phyloP scores from a whole-genome alignment of 2,329 filamentous ascomycete species.

The Stagonosporopsis cucurbitacearum region DNA sequence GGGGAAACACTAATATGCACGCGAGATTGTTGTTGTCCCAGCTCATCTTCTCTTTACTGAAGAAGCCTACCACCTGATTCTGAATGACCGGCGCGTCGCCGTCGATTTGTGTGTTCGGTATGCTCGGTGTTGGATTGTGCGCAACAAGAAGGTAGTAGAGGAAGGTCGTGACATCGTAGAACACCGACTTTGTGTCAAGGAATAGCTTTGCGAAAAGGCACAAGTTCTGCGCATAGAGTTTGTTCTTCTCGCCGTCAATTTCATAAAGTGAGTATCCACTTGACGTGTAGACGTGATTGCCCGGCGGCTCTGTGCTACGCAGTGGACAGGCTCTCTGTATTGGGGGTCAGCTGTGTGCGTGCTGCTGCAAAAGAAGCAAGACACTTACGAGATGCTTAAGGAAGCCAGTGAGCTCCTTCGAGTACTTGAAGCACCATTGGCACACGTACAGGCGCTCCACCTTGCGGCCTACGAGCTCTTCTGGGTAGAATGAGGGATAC shows the following conservation, averaged over 20 bases:
- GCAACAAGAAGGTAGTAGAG: conserved; percentile 92
- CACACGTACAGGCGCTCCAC: conserved; percentile 77
- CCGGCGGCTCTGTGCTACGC: conserved; percentile 61
- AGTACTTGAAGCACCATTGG: conserved; percentile 93
- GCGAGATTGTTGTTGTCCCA: conserved; percentile 99
- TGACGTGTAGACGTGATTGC: conserved; percentile 76
- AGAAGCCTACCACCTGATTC: conserved; percentile 84
- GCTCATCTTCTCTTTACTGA: conserved; percentile 97
- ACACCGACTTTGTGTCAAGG: conserved; percentile 97
- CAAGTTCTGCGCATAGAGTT: conserved; percentile 91
- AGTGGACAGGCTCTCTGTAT: conserved; percentile 53
- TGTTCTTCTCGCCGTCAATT: conserved; percentile 86
- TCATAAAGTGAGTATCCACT: conserved; percentile 88
- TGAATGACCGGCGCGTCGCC: conserved; percentile 6
- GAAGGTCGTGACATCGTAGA: conserved; percentile 94
- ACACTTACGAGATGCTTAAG: conserved; percentile 51
- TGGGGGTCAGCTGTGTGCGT: conserved; percentile 5
- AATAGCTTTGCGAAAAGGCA: conserved; percentile 97
- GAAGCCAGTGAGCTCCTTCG: conserved; percentile 59
- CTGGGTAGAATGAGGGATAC: conserved; percentile 88
- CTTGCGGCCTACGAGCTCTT: conserved; percentile 63
- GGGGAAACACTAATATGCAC: conserved; percentile 94
- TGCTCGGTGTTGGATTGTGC: conserved; percentile 58
- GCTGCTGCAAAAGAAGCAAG: background rate
- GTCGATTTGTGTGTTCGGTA: conserved; percentile 40